Evolutionary conservation across 371 early-diverging fungal species (phyloP).

Genomic region (Ordospora colligata): DNA sequence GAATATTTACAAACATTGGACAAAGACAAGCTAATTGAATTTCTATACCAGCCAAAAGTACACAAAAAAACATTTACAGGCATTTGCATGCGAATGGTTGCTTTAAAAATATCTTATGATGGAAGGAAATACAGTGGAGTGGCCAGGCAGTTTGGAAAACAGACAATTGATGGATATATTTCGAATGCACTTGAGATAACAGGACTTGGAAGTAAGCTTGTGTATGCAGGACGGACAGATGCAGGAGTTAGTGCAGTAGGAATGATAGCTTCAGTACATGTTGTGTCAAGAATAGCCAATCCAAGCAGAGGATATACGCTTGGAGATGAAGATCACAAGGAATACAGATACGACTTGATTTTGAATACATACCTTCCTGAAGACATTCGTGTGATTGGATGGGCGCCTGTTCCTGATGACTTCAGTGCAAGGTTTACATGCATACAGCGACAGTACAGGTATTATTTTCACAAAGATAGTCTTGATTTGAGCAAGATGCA

Average conservation of each 20-base stretch:
- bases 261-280: constrained; percentile 41
- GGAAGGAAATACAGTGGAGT: constrained; percentile 42
- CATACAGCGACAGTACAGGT: constrained; percentile 55
- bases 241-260: constrained; percentile 54
- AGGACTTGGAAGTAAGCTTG: constrained; percentile 20
- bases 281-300: neutral
- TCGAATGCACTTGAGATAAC: constrained; percentile 26
- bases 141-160: neutral
- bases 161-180: constrained; percentile 24
- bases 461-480: constrained; percentile 46
- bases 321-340: constrained; percentile 1
- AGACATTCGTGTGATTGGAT: constrained; percentile 54
- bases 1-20: constrained; percentile 1
- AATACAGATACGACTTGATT: constrained; percentile 54
- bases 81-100: constrained; percentile 22
- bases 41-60: neutral
- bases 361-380: constrained; percentile 55
- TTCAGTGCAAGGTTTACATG: constrained; percentile 59
- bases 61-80: neutral
- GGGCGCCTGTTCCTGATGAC: constrained; percentile 45
- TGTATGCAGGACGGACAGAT: constrained; percentile 59
- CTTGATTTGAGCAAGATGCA: constrained; percentile 41
- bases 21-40: constrained; percentile 20
- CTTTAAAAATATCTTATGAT: constrained; percentile 41
- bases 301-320: neutral